These are phyloP conservation scores for Phaeosphaeria sp. DNA, from an alignment of 2,329 filamentous ascomycete genomes.

Conservation along the genomic window DNA sequence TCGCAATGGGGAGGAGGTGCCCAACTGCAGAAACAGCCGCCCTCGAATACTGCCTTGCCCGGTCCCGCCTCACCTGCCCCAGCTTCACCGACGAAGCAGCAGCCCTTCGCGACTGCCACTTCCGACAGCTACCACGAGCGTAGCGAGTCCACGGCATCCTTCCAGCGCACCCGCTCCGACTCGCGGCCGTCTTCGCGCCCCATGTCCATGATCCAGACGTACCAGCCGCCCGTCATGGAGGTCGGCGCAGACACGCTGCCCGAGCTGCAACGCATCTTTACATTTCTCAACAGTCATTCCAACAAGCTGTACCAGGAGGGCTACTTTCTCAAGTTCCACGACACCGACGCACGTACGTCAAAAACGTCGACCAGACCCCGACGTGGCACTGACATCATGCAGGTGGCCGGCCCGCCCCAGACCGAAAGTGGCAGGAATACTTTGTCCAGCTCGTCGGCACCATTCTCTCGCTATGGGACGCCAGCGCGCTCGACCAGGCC, in stretches of 20 bases:
- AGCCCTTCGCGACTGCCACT: constrained; percentile 28
- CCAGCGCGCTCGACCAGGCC: constrained; percentile 85
- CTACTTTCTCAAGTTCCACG: constrained; percentile 95
- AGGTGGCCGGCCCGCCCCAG: constrained; percentile 87
- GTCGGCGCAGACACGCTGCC: constrained; percentile 84
- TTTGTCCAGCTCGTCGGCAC: constrained; percentile 97
- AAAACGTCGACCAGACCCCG: neutral
- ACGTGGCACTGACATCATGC: constrained; percentile 34
- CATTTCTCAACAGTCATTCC: constrained; percentile 89
- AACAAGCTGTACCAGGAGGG: constrained; percentile 98
- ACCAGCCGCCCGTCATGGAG: constrained; percentile 86
- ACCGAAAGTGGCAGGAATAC: constrained; percentile 93
- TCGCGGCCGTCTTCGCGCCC: constrained; percentile 69
- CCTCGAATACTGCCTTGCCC: constrained; percentile 34
- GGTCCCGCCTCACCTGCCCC: constrained; percentile 45
- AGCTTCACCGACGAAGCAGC: constrained; percentile 37
- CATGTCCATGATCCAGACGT: constrained; percentile 84
- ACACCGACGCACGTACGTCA: constrained; percentile 85
- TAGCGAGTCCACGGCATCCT: constrained; percentile 26
- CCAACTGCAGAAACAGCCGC: constrained; percentile 35
- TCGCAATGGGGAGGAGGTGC: constrained; percentile 70
- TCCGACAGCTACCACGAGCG: constrained; percentile 37
- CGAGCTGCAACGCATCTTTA: constrained; percentile 93
- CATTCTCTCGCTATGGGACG: constrained; percentile 94
- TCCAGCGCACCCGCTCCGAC: constrained; percentile 53